Evolutionary conservation across 352 stramenopile species (phyloP), one percentile per base, ranked within the genome.

Genomic region (Globisporangium mamillatum): DNA sequence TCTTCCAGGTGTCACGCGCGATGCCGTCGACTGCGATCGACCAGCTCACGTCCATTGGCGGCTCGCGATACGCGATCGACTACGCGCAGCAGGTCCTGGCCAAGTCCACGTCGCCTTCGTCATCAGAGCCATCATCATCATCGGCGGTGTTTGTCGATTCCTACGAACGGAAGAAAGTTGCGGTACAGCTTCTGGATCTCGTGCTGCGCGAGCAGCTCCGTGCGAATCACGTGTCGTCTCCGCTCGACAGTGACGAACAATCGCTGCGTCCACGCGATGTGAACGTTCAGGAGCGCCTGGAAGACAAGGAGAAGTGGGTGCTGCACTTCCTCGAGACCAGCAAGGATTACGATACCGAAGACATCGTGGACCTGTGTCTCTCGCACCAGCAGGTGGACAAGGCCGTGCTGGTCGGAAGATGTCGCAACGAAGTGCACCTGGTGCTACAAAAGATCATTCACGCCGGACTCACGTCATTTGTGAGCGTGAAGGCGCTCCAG

Each of bases 1-100:
- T 96, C 0, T 94, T 89, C 34, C 72, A 88, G 58, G 76, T 88
- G 9, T 96, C 88, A 16, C 81, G 86, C 22, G 80, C 85, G 10
- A 64, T 86, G 64, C 86, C 88, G 9, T 90, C 84, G 34, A 86
- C 76, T 53, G 81, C 79, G n/a, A 70, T 96, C 7, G 73, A 88
- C 41, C 85, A 94, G 55, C 74, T 96, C 34, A 85, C 78, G 2
- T 70, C 69, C 0, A 83, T 94, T 60, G 79, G 76, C 18, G 85
- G 80, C 8, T 64, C 78, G 0, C 67, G 74, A n/a, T 75, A 73
- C 54, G 84, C 84, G 7, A 90, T 91, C 69, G 76, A 86, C 58
- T 90, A 86, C 66, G 79, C 80, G 6, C 74, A 84, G 50, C 67
- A 90, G 22, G 71, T 89, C 6, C 67, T 92, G n/a, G 65, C 44